Evolutionary conservation across 805 yeast species (phyloP).

Genomic region (Wickerhamomyces tratensis): DNA sequence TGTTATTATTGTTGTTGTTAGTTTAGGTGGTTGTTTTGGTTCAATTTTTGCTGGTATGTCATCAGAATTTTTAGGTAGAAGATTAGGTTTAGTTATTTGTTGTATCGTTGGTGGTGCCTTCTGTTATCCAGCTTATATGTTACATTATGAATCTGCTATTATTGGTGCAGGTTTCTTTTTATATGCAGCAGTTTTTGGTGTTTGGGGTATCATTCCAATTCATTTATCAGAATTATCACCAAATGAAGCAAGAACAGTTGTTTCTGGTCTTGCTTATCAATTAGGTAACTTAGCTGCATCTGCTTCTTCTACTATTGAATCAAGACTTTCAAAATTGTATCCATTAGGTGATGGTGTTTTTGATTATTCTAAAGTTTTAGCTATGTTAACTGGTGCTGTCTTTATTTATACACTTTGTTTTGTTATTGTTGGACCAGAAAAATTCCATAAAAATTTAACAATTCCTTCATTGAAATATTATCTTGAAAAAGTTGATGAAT

Average conservation of each 20-base stretch:
- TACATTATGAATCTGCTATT: constrained; percentile 27
- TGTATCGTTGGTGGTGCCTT: constrained; percentile 50
- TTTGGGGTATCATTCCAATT: constrained; percentile 66
- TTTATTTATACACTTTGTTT: constrained; percentile 41
- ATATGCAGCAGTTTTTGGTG: constrained; percentile 59
- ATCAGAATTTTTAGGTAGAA: constrained; percentile 51
- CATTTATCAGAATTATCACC: constrained; percentile 60
- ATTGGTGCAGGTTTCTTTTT: constrained; percentile 56
- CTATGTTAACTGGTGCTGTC: constrained; percentile 59
- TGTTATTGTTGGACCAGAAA: constrained; percentile 50
- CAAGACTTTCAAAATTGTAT: constrained; percentile 50
- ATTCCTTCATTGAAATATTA: constrained; percentile 22
- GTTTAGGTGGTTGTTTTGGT: constrained; percentile 58
- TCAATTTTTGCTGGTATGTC: constrained; percentile 49
- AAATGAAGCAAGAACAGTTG: constrained; percentile 52
- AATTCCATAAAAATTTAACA: constrained; percentile 27
- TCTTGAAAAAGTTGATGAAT: constrained; percentile 15
- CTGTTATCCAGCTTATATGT: constrained; percentile 49
- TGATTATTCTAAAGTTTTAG: constrained; percentile 63
- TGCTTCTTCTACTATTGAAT: constrained; percentile 64
- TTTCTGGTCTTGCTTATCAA: constrained; percentile 57
- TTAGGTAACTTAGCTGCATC: constrained; percentile 66
- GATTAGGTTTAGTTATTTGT: constrained; percentile 42
- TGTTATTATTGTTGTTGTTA: constrained; percentile 52
- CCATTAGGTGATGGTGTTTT: constrained; percentile 30